Percentiles rank a stretch among this genome's conserved stretches.
Conservation (phyloP, 768 basidiomycete genomes). For the Clavulina sp. region DNA sequence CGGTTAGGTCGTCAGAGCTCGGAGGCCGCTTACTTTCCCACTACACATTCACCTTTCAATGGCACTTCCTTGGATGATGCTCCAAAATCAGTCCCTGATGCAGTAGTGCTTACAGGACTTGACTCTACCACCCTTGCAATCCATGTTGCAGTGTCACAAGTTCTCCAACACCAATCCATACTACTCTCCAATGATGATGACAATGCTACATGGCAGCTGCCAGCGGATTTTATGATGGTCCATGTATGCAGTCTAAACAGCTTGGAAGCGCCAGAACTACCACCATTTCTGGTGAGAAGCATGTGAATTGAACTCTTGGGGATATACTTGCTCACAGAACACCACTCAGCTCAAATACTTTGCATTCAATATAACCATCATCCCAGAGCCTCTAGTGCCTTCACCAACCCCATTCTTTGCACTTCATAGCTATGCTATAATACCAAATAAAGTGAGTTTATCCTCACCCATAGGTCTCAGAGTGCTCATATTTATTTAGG, state of each 20-base stretch:
- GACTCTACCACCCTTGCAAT: slow-evolving; percentile 37
- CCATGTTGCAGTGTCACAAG: slow-evolving; percentile 39
- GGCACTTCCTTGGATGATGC: not conserved
- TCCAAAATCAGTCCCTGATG: slow-evolving; percentile 30
- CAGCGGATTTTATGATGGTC: slow-evolving; percentile 51
- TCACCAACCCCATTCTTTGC: slow-evolving; percentile 4
- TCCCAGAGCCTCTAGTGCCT: slow-evolving; percentile 1
- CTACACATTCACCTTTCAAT: not conserved
- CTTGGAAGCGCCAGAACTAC: slow-evolving; percentile 45
- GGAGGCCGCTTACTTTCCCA: no score
- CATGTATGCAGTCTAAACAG: slow-evolving; percentile 44
- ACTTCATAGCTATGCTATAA: not conserved
- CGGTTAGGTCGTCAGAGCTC: no score
- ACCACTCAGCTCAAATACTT: slow-evolving; percentile 50
- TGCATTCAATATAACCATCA: slow-evolving; percentile 40
- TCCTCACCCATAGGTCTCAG: not conserved
- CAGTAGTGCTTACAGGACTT: slow-evolving; percentile 52
- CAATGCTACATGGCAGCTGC: slow-evolving; percentile 29
- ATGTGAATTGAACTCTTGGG: not conserved
- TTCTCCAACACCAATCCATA: slow-evolving; percentile 35
- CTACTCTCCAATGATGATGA: not conserved
- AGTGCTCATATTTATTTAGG: not conserved
- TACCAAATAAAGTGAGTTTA: not conserved
- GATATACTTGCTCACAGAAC: not conserved
- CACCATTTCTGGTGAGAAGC: slow-evolving; percentile 43